Conservation (phyloP, 208 protist species). For the Wallacemonas collosoma region DNA sequence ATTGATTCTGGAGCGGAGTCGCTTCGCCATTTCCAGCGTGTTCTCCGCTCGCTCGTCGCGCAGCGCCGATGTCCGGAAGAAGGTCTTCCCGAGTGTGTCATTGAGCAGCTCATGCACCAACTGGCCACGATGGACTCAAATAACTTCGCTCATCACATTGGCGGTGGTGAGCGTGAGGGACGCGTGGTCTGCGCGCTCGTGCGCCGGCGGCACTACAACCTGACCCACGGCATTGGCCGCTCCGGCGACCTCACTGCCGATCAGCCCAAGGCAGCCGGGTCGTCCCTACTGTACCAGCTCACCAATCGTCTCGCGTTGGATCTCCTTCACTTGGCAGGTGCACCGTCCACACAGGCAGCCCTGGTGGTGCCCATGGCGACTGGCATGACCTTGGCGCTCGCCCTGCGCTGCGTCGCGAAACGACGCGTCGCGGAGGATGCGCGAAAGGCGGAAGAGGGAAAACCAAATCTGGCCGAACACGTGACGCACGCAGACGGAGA, state of each 20-base stretch:
- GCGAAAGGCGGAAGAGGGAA: neutral
- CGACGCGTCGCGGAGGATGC: conserved; percentile 21
- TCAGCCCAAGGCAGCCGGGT: conserved; percentile 98
- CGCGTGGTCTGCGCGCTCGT: conserved; percentile 90
- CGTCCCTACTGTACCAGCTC: conserved; percentile 92
- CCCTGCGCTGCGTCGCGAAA: conserved; percentile 65
- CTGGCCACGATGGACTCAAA: conserved; percentile 95
- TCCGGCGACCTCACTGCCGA: conserved; percentile 93
- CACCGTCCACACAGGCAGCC: conserved; percentile 36
- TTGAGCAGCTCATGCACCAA: conserved; percentile 92
- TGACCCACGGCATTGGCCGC: conserved; percentile 96
- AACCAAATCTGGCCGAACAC: neutral
- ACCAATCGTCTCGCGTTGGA: conserved; percentile 92
- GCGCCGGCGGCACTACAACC: conserved; percentile 70
- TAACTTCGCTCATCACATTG: conserved; percentile 88
- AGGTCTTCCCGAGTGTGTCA: conserved; percentile 84
- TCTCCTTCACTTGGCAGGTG: conserved; percentile 61
- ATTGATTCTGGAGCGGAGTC: conserved; percentile 53
- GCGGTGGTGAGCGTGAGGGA: conserved; percentile 97
- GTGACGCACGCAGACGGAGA: neutral
- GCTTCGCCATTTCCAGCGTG: conserved; percentile 31
- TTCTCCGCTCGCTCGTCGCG: conserved; percentile 61
- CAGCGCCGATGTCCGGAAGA: conserved; percentile 90
- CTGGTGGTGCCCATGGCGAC: conserved; percentile 96
- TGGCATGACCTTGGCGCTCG: conserved; percentile 93